Evolutionary conservation across 768 basidiomycete species (phyloP), one percentile per base, ranked within the genome.

Genomic region (Sutorius australiensis): DNA sequence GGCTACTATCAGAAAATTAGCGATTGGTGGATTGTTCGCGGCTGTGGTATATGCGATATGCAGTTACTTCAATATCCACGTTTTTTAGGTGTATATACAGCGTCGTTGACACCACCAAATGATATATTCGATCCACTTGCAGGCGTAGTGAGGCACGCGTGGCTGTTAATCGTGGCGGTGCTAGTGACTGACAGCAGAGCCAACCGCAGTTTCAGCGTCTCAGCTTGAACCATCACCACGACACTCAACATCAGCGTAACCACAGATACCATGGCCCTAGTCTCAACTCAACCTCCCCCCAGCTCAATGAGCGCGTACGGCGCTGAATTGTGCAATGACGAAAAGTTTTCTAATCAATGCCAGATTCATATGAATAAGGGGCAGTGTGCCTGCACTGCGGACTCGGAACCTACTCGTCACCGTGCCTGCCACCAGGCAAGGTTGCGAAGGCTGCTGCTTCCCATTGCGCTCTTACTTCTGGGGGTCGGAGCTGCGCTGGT

Each of bases 361-460:
- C 57, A 56, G 0, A 12, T 61, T 43, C 65, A 69, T 34, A 21
- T 66, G 40, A 49, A 37, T 7, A 54, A 56, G 21, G 36, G 31
- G 24, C 56, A 46, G 33, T 69, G 68, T 19, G 33, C 56, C 11
- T 69, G 68, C 38, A 44, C 56, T 42, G 38, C 48, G 19, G 58
- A 63, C 21, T 43, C 63, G 0, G n/a, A 48, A 46, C 50, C 65
- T 31, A 12, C 59, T 36, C 41, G 53, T 45, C 73, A 75, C 43
- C 64, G 57, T 27, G 56, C 64, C 9, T 73, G 69, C 54, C 71
- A 75, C 50, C 59, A 61, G 45, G 60, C 62, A 9, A 63, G 67
- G 32, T 47, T 72, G 28, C 66, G 64, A 17, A 68, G 62, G 19
- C 48, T 78, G 38, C 55, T 79, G 16, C 40, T 75, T 9, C 73